These are phyloP conservation scores for Paramarasmius palmivorus DNA, from an alignment of 1,284 basidiomycete species.

Conservation along the genomic window DNA sequence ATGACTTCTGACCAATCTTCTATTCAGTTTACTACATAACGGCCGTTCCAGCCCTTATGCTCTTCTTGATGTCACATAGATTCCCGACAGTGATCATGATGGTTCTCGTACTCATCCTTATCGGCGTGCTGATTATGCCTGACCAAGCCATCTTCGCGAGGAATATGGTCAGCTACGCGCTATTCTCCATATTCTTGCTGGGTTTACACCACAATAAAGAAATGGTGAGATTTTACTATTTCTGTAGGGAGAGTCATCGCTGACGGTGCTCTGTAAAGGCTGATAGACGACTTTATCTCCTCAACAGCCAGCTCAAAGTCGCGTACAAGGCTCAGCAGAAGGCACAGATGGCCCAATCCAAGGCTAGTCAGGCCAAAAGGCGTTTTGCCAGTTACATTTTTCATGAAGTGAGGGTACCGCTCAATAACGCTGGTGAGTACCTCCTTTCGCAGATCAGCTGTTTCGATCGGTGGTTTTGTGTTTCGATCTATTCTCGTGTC, in stretches of 20 bases:
- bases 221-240: slow-evolving; percentile 20
- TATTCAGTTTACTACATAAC: slow-evolving; percentile 23
- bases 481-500: no score
- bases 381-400: slow-evolving; percentile 30
- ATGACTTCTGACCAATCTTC: background rate
- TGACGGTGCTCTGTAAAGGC: no score
- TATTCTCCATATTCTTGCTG: slow-evolving; percentile 31
- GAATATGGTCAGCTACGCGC: slow-evolving; percentile 23
- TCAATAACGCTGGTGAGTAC: slow-evolving; percentile 50
- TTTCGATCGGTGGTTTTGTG: no score
- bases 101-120: slow-evolving; percentile 21
- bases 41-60: slow-evolving; percentile 23
- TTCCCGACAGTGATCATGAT: slow-evolving; percentile 24
- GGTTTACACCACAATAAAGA: slow-evolving; percentile 34
- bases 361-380: slow-evolving; percentile 31
- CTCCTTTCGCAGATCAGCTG: no score
- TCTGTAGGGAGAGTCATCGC: background rate
- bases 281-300: slow-evolving; percentile 47
- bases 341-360: slow-evolving; percentile 51
- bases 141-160: slow-evolving; percentile 27
- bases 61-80: slow-evolving; percentile 25
- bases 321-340: slow-evolving; percentile 46
- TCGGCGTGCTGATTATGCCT: slow-evolving; percentile 24
- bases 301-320: slow-evolving; percentile 52
- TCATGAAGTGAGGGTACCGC: slow-evolving; percentile 49